Evolutionary conservation across 495 filamentous ascomycete genomes (phyloP).

Genomic region (Neurospora sp.): DNA sequence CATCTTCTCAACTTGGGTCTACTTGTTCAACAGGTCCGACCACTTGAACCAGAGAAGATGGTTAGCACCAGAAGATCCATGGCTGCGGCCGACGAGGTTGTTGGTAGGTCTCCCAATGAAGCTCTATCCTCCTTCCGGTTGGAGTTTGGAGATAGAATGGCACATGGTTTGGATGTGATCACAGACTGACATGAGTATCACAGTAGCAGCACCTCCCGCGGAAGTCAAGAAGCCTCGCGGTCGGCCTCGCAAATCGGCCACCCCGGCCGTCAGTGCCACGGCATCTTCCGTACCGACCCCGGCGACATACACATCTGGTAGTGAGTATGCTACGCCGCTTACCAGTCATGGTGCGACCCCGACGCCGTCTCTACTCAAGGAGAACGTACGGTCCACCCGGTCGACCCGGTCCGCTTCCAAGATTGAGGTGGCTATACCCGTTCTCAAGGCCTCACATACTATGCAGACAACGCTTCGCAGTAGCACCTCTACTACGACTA

Average conservation of each 20-base stretch:
- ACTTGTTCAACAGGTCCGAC: background rate
- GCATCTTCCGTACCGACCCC: conserved; percentile 31
- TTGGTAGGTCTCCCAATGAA: conserved; percentile 9
- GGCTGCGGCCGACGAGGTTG: conserved; percentile 10
- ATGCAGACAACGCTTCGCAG: conserved; percentile 10
- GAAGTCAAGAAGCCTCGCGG: conserved; percentile 5
- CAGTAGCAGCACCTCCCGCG: conserved; percentile 1
- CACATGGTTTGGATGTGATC: background rate
- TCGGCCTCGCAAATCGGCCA: conserved; percentile 4
- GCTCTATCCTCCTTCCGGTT: background rate
- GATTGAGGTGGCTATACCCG: conserved; percentile 21
- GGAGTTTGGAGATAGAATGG: background rate
- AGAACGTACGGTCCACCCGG: conserved; percentile 5
- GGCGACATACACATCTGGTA: conserved; percentile 33
- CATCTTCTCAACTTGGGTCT: background rate
- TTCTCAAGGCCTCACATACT: background rate
- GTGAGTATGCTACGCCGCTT: conserved; percentile 62
- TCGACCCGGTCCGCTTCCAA: conserved; percentile 1
- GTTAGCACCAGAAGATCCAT: conserved; percentile 15
- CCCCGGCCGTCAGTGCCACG: conserved; percentile 1
- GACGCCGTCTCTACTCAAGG: conserved; percentile 14
- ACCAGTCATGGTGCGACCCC: conserved; percentile 63
- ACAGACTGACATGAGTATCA: background rate
- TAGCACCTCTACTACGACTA: conserved; percentile 17
- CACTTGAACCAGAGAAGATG: conserved; percentile 3